Evolutionary conservation across 352 stramenopile species (phyloP), one percentile per base, ranked within the genome.

Genomic region (Globisporangium iwayamae): DNA sequence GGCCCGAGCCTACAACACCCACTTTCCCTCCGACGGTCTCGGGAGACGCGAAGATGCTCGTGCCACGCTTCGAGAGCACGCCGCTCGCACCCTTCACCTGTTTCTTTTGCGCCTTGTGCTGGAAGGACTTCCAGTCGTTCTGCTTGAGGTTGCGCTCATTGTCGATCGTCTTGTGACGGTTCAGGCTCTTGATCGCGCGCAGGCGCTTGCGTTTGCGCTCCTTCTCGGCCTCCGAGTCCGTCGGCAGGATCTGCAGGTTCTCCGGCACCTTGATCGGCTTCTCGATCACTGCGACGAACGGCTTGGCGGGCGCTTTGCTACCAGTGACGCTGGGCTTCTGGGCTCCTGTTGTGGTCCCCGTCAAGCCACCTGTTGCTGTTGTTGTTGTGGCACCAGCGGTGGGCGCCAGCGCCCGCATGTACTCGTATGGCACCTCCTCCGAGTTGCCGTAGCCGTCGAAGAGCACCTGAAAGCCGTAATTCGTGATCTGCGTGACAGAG

Each of bases 381-480:
- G 51, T 11, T 14, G 14, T 20, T 25, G 20, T n/a, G 25, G 28
- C n/a, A 3, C 22, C 52, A 9, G 39, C 20, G 8, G 10, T 39
- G 0, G 61, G 52, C 16, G 53, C 34, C 30, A 77, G 3, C 14
- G 72, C 65, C 8, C 69, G 77, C 62, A 97, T 68, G 76, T 97
- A 97, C 72, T 96, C 87, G 48, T 89, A 91, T 25, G 90, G 90
- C 41, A 97, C 86, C 69, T 97, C 90, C 65, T 97, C 90, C 50
- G 79, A 85, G 72, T 97, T 97, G 60, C 88, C 88, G 64, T 97
- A 97, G 47, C 84, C 78, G 14, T 90, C 80, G 63, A 96, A 97
- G n/a, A 93, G 67, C 55, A 97, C 83, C 34, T 87, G 86, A 66
- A 91, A 94, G 1, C 90, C 90, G 54, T 89, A 58, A 1, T 65